Evolutionary conservation across 202 grass and related monocot species (phyloP).

Genomic region (Brachypodium distachyon): DNA sequence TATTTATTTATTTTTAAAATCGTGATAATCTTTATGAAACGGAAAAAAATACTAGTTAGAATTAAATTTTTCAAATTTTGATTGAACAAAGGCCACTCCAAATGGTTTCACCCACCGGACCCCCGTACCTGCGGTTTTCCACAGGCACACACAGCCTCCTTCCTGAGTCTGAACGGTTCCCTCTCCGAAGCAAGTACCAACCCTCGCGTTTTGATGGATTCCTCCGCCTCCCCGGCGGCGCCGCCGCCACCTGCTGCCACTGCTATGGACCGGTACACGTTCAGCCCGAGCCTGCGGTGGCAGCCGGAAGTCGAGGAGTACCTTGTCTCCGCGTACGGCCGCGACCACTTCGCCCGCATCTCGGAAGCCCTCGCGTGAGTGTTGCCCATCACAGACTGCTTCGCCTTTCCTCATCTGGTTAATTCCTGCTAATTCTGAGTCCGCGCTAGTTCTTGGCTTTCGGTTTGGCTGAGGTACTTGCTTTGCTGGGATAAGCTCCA

Average conservation of each 20-base stretch:
- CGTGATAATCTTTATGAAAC: too few relatives aligned
- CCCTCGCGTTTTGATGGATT: background rate
- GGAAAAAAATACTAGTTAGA: too few relatives aligned
- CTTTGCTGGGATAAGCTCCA: background rate
- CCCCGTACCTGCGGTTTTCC: too few relatives aligned
- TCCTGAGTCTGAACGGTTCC: too few relatives aligned
- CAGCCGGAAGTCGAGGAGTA: conserved; percentile 78
- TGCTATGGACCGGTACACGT: conserved; percentile 1
- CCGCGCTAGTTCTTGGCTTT: background rate
- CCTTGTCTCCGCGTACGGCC: conserved; percentile 60
- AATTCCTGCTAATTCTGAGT: background rate
- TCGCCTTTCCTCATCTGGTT: background rate
- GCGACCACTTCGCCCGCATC: conserved; percentile 59
- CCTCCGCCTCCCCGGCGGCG: background rate
- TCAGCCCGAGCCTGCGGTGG: conserved; percentile 63
- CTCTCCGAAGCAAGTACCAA: too few relatives aligned
- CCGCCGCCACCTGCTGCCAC: background rate
- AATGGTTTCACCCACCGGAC: too few relatives aligned
- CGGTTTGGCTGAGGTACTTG: background rate
- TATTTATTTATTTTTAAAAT: too few relatives aligned
- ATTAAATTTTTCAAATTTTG: too few relatives aligned
- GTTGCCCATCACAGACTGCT: background rate
- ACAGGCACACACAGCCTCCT: too few relatives aligned
- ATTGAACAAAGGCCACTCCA: too few relatives aligned
- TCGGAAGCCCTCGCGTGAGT: conserved; percentile 68